Evolutionary conservation across 2,329 filamentous ascomycete genomes (phyloP).

Genomic region (Aspergillus nomiae): DNA sequence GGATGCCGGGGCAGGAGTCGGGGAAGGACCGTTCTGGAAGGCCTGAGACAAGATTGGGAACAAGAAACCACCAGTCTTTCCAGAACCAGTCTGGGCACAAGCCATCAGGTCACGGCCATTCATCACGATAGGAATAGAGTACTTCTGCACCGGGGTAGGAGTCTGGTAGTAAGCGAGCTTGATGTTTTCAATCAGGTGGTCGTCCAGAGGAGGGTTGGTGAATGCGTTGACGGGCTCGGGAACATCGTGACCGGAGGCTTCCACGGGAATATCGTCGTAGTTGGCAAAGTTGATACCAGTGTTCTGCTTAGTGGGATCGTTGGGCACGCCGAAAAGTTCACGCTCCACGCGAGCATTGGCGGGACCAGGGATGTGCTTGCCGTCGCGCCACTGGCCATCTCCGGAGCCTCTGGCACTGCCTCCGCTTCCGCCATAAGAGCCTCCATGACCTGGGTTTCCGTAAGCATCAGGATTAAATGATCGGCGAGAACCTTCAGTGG

Average conservation of each 20-base stretch:
- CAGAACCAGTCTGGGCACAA: slow-evolving; percentile 98
- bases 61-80: slow-evolving; percentile 99
- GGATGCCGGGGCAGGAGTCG: slow-evolving; percentile 63
- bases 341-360: slow-evolving; percentile 87
- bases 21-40: slow-evolving; percentile 82
- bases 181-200: slow-evolving; percentile 92
- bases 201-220: slow-evolving; percentile 91
- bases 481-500: slow-evolving; percentile 40
- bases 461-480: slow-evolving; percentile 64
- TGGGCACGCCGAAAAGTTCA: slow-evolving; percentile 87
- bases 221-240: slow-evolving; percentile 89
- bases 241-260: slow-evolving; percentile 90
- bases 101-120: slow-evolving; percentile 97
- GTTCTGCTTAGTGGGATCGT: slow-evolving; percentile 93
- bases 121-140: slow-evolving; percentile 99
- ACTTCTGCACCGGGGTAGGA: slow-evolving; percentile 97
- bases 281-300: slow-evolving; percentile 99
- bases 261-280: slow-evolving; percentile 98
- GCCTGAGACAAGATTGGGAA: slow-evolving; percentile 99
- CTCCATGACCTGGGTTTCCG: slow-evolving; percentile 56
- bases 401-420: slow-evolving; percentile 76
- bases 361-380: slow-evolving; percentile 91
- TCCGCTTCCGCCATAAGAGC: slow-evolving; percentile 30
- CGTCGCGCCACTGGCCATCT: slow-evolving; percentile 94
- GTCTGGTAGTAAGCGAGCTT: slow-evolving; percentile 91